A percentile compares a stretch with the other conserved stretches of the same genome.
These are phyloP conservation scores for Osmanthus fragrans DNA, from an alignment of 257 asterid species.

Conservation along the genomic window DNA sequence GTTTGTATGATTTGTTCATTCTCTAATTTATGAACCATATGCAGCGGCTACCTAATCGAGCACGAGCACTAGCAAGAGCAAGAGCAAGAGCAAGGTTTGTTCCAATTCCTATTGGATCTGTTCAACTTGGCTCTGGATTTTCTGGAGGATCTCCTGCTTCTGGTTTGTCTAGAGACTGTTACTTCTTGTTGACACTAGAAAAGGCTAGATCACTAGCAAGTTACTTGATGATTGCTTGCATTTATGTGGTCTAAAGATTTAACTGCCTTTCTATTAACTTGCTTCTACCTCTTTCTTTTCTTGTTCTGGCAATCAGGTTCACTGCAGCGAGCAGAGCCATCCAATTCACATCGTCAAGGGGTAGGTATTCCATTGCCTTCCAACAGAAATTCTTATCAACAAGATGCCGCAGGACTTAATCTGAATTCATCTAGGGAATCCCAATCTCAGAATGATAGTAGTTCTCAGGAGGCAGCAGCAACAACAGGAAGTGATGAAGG, in stretches of 20 bases:
- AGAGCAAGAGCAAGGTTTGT: slow-evolving; percentile 63
- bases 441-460: slow-evolving; percentile 42
- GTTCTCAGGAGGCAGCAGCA: slow-evolving; percentile 41
- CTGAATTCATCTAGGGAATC: slow-evolving; percentile 49
- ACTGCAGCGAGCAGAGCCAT: slow-evolving; percentile 67
- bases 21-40: slow-evolving; percentile 26
- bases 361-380: slow-evolving; percentile 46
- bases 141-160: slow-evolving; percentile 58
- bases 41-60: slow-evolving; percentile 82
- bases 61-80: slow-evolving; percentile 40
- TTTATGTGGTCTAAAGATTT: not conserved
- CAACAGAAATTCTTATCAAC: slow-evolving; percentile 44
- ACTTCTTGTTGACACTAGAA: not conserved
- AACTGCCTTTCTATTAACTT: not conserved
- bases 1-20: slow-evolving; percentile 23
- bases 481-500: slow-evolving; percentile 61
- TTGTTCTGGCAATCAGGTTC: slow-evolving; percentile 45
- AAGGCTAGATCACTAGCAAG: slow-evolving; percentile 1
- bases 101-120: slow-evolving; percentile 57
- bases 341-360: slow-evolving; percentile 50
- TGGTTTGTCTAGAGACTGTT: slow-evolving; percentile 23
- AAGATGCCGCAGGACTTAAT: slow-evolving; percentile 38
- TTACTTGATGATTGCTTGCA: slow-evolving; percentile 7
- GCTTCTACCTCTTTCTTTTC: not conserved
- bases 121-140: slow-evolving; percentile 54